Conservation (phyloP, 73 alveolate genomes). For the Paramecium tetraurelia region DNA sequence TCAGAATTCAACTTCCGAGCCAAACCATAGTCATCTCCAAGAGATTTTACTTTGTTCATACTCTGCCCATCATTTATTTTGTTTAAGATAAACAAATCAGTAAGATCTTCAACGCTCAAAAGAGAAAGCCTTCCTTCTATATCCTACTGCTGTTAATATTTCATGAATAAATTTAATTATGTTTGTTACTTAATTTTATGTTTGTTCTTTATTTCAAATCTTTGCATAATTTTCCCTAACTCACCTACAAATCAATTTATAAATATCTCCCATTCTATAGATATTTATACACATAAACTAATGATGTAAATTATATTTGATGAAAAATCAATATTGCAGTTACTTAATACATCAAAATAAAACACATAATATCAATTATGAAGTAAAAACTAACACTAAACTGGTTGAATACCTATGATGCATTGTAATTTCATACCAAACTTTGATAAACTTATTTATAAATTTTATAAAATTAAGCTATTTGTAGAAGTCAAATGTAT, state of each 20-base stretch:
- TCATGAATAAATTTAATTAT: not conserved
- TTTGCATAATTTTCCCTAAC: not conserved
- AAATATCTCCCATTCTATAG: not conserved
- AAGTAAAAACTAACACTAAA: too few species aligned
- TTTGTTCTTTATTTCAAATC: not conserved
- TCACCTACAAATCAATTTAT: not conserved
- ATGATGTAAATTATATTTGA: not conserved
- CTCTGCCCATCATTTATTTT: not conserved
- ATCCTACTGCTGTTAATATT: not conserved
- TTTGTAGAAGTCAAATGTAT: too few species aligned
- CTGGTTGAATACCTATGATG: too few species aligned
- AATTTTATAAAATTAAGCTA: too few species aligned
- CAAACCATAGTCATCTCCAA: constrained; percentile 56
- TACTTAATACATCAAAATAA: not conserved
- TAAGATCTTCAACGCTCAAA: not conserved
- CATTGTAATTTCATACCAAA: too few species aligned
- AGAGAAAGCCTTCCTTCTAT: not conserved
- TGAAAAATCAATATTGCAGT: not conserved
- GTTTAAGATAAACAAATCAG: not conserved
- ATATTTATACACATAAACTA: not conserved
- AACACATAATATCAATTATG: too few species aligned
- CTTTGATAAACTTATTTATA: too few species aligned
- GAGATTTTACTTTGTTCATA: not conserved
- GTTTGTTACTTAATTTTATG: not conserved
- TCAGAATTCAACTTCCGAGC: constrained; percentile 54